Percentiles rank a stretch among this genome's conserved stretches.
Conservation (phyloP, 495 filamentous ascomycete genomes). For the Penicillium cataractarum region DNA sequence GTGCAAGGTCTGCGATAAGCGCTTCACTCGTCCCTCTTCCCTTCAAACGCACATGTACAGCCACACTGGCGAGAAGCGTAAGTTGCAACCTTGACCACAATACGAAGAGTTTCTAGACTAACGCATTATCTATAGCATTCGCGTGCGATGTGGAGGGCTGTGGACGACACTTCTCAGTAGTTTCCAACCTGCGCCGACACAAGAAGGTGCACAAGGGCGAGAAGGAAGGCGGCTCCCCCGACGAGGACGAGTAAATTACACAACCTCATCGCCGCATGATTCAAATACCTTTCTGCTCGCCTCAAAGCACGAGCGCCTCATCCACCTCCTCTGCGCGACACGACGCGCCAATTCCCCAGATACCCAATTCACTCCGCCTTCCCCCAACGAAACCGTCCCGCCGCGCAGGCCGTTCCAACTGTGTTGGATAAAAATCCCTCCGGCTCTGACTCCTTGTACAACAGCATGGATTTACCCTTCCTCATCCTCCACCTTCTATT, state of each 20-base stretch:
- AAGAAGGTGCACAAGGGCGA: slow-evolving; percentile 96
- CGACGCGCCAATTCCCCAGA: slow-evolving; percentile 12
- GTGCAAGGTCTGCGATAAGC: slow-evolving; percentile 99
- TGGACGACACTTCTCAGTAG: slow-evolving; percentile 95
- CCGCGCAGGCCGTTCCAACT: slow-evolving; percentile 17
- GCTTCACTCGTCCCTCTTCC: slow-evolving; percentile 95
- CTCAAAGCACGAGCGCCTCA: slow-evolving; percentile 18
- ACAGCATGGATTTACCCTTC: slow-evolving; percentile 37
- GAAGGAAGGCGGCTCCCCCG: slow-evolving; percentile 48
- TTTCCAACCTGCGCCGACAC: slow-evolving; percentile 93
- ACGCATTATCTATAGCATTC: slow-evolving; percentile 65
- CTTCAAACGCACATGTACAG: slow-evolving; percentile 99
- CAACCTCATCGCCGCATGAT: slow-evolving; percentile 12
- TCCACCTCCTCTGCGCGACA: slow-evolving; percentile 6
- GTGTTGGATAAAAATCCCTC: slow-evolving; percentile 18
- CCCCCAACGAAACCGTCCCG: slow-evolving; percentile 6
- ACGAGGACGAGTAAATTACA: slow-evolving; percentile 50
- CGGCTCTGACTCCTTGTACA: slow-evolving; percentile 40
- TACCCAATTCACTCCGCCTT: slow-evolving; percentile 12
- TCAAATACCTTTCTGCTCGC: slow-evolving; percentile 20
- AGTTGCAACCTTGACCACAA: no score
- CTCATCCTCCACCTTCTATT: slow-evolving; percentile 20
- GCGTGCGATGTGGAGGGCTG: slow-evolving; percentile 94
- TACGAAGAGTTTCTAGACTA: slow-evolving; percentile 29
- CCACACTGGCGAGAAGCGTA: slow-evolving; percentile 98